phyloP scores from a whole-genome alignment of 371 early-diverging fungal species.

The Mucor circinelloides region DNA sequence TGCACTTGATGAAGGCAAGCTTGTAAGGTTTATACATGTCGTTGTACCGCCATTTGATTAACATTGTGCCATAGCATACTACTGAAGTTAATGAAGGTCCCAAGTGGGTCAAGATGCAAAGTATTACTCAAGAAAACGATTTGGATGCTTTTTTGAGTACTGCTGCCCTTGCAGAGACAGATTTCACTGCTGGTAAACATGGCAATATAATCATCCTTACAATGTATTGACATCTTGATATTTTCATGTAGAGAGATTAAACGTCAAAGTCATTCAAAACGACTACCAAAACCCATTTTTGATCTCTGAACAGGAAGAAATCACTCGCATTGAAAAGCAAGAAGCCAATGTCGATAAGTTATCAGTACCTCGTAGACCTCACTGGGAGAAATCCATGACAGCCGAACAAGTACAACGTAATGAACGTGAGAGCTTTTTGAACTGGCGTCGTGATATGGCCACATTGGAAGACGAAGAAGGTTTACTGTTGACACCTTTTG shows the following conservation, averaged over 20 bases:
- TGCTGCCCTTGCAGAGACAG: conserved; percentile 94
- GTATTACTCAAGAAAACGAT: conserved; percentile 96
- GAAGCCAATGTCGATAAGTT: conserved; percentile 70
- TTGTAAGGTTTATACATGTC: conserved; percentile 41
- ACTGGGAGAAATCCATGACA: conserved; percentile 88
- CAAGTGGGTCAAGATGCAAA: conserved; percentile 88
- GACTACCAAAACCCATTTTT: conserved; percentile 84
- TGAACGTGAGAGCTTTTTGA: conserved; percentile 88
- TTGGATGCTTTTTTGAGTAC: conserved; percentile 93
- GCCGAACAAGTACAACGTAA: conserved; percentile 77
- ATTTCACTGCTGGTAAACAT: conserved; percentile 87
- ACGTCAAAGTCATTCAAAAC: conserved; percentile 83
- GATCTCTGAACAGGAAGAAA: conserved; percentile 76
- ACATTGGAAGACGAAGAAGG: conserved; percentile 89
- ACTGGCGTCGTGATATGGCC: conserved; percentile 92
- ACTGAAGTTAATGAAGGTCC: conserved; percentile 85
- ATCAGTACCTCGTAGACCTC: conserved; percentile 87
- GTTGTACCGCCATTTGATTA: not conserved
- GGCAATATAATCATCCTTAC: not conserved
- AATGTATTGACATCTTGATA: too few relatives aligned
- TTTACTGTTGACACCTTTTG: conserved; percentile 95
- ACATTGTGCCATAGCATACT: conserved; percentile 67
- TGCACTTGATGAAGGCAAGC: conserved; percentile 66
- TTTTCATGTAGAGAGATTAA: conserved; percentile 68
- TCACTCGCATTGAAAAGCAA: conserved; percentile 71